Evolutionary conservation across 192 early-diverging fungal genomes (phyloP).

Genomic region (Globomyces pollinis-pini): DNA sequence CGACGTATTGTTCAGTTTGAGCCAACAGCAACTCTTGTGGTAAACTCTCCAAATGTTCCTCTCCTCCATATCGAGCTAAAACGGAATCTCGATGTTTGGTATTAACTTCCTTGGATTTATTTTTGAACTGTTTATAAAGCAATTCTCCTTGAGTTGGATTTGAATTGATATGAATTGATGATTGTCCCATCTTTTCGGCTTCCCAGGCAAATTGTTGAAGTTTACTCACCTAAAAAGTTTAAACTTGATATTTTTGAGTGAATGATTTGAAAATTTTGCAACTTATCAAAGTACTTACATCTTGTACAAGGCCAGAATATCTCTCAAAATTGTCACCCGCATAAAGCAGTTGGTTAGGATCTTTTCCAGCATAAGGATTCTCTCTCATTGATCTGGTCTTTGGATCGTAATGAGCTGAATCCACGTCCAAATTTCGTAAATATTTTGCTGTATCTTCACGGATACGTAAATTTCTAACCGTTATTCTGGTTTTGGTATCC

Average conservation of each 20-base stretch:
- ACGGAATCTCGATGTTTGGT: slow-evolving; percentile 59
- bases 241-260: too few relatives aligned
- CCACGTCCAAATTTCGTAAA: slow-evolving; percentile 85
- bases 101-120: slow-evolving; percentile 52
- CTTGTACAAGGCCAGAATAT: slow-evolving; percentile 54
- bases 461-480: slow-evolving; percentile 95
- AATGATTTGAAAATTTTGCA: too few relatives aligned
- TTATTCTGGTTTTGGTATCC: slow-evolving; percentile 84
- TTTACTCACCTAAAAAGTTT: slow-evolving; percentile 70
- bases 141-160: slow-evolving; percentile 93
- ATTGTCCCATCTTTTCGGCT: slow-evolving; percentile 69
- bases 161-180: slow-evolving; percentile 75
- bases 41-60: slow-evolving; percentile 83
- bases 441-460: slow-evolving; percentile 99
- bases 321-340: slow-evolving; percentile 92
- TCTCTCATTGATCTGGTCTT: slow-evolving; percentile 99
- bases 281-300: slow-evolving; percentile 46
- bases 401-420: slow-evolving; percentile 97
- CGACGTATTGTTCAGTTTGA: slow-evolving; percentile 90
- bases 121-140: slow-evolving; percentile 79
- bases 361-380: slow-evolving; percentile 73
- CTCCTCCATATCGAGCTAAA: slow-evolving; percentile 87
- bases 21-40: slow-evolving; percentile 85
- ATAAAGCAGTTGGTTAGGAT: slow-evolving; percentile 43
- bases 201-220: slow-evolving; percentile 94